Conservation (phyloP, 805 yeast genomes). For the Kodamaea laetipori region DNA sequence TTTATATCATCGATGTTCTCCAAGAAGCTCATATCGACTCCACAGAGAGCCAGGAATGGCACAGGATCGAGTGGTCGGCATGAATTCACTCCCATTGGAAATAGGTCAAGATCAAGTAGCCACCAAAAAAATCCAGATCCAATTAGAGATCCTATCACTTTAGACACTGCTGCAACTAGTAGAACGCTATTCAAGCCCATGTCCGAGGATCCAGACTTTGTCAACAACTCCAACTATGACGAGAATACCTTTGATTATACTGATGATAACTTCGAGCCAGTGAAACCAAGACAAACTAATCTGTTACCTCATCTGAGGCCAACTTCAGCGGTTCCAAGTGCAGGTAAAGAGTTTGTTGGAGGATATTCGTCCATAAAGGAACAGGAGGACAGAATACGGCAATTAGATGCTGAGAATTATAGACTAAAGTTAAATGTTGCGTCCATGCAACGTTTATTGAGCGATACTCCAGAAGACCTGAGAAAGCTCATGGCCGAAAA, state of each 20-base stretch:
- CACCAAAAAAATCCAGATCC: background rate
- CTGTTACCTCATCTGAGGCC: constrained; percentile 6
- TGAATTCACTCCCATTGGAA: constrained; percentile 32
- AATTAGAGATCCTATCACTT: background rate
- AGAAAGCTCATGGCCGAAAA: constrained; percentile 24
- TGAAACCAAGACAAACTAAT: constrained; percentile 4
- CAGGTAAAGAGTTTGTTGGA: constrained; percentile 9
- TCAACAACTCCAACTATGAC: constrained; percentile 13
- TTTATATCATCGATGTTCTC: constrained; percentile 8
- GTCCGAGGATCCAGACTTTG: constrained; percentile 6
- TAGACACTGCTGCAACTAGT: constrained; percentile 6
- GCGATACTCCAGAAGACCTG: constrained; percentile 26
- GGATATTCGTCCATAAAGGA: constrained; percentile 25
- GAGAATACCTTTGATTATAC: constrained; percentile 13
- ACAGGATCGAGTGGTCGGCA: constrained; percentile 10
- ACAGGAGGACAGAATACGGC: constrained; percentile 22
- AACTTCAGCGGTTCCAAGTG: background rate
- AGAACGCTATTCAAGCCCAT: constrained; percentile 17
- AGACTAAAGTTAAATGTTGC: constrained; percentile 28
- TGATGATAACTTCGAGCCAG: constrained; percentile 11
- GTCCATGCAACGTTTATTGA: constrained; percentile 24
- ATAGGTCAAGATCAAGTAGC: constrained; percentile 15
- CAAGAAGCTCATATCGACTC: constrained; percentile 22
- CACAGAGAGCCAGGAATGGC: constrained; percentile 14
- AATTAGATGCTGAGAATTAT: constrained; percentile 26